Conservation (phyloP, 352 stramenopile species). For the Globisporangium nunn region DNA sequence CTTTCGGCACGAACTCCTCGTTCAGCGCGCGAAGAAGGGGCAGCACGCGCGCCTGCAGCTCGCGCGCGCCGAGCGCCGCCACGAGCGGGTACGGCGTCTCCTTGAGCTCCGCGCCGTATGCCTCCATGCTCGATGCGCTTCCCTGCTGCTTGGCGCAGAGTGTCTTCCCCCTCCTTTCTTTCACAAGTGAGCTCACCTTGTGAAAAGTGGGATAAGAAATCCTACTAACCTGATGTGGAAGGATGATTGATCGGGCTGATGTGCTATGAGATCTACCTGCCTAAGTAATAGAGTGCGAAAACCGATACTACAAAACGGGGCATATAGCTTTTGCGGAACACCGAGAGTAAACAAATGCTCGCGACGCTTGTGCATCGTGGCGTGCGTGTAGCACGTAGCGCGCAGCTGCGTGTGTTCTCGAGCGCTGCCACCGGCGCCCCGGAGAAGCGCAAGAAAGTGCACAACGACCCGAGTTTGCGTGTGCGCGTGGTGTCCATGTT, state of each 20-base stretch:
- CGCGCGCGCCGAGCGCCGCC: constrained; percentile 60
- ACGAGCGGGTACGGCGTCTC: constrained; percentile 85
- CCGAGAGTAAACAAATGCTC: not conserved
- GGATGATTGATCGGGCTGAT: no score
- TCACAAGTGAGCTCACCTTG: no score
- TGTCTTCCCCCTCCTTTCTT: no score
- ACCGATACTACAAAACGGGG: not conserved
- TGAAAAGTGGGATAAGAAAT: not conserved
- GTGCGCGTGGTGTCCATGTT: constrained; percentile 83
- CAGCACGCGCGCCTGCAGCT: constrained; percentile 73
- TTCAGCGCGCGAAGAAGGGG: constrained; percentile 61
- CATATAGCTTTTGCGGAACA: no score
- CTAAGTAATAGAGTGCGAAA: not conserved
- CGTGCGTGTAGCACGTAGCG: not conserved
- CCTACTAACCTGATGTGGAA: no score
- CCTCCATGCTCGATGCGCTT: constrained; percentile 52
- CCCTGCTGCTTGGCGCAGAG: no score
- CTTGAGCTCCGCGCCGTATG: constrained; percentile 75
- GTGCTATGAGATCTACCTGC: no score
- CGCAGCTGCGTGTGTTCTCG: not conserved
- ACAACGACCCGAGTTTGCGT: constrained; percentile 69
- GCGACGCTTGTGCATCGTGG: not conserved
- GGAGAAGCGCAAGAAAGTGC: constrained; percentile 45
- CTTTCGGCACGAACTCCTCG: constrained; percentile 76
- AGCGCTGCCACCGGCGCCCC: not conserved